Evolutionary conservation across 2,329 filamentous ascomycete genomes (phyloP).

Genomic region (Pleurostoma richardsiae): DNA sequence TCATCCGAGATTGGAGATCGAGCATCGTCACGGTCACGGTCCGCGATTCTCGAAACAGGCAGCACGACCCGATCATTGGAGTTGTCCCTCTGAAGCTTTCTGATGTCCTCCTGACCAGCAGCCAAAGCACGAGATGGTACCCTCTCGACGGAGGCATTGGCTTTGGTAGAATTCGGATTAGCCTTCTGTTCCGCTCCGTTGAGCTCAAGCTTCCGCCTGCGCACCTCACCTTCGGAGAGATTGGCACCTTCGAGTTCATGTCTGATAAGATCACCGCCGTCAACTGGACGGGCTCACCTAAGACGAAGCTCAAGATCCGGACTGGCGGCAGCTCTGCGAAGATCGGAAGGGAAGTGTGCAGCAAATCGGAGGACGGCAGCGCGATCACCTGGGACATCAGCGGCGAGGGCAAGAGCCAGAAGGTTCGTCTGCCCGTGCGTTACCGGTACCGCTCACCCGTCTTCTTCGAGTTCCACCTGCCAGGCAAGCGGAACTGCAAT

Average conservation of each 20-base stretch:
- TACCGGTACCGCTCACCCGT: constrained; percentile 86
- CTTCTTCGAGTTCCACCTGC: constrained; percentile 76
- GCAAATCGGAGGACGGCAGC: constrained; percentile 51
- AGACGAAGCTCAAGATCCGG: constrained; percentile 71
- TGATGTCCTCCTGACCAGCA: constrained; percentile 81
- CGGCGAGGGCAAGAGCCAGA: constrained; percentile 29
- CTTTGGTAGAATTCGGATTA: constrained; percentile 85
- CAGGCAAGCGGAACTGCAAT: constrained; percentile 64
- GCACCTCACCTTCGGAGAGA: constrained; percentile 82
- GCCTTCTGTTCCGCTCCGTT: constrained; percentile 82
- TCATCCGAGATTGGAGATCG: constrained; percentile 89
- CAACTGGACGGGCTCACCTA: constrained; percentile 56
- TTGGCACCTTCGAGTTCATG: constrained; percentile 87
- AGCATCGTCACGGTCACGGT: constrained; percentile 82
- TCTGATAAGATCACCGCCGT: constrained; percentile 64
- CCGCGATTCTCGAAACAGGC: constrained; percentile 79
- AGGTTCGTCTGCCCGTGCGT: constrained; percentile 78
- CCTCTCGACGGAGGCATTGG: constrained; percentile 93
- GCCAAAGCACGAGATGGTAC: constrained; percentile 87
- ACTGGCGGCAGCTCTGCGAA: constrained; percentile 80
- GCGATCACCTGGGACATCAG: constrained; percentile 43
- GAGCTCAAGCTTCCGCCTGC: constrained; percentile 80
- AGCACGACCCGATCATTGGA: constrained; percentile 92
- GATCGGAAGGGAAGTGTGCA: constrained; percentile 60
- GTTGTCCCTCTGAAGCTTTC: constrained; percentile 85